Conservation (phyloP, 2,329 filamentous ascomycete genomes). For the Tolypocladium nubicola region DNA sequence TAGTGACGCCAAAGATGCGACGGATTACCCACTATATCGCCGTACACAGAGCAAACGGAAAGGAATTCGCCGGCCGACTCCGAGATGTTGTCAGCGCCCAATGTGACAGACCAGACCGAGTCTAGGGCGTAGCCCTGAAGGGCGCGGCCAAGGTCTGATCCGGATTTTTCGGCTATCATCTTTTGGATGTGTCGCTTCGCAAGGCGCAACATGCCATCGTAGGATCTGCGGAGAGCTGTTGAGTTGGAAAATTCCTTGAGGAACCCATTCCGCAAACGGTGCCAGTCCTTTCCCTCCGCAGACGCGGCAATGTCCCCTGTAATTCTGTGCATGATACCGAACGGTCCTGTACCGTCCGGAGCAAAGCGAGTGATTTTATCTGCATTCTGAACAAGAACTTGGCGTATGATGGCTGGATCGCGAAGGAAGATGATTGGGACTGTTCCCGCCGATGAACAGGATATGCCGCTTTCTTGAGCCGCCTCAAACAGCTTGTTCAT, state of each 20-base stretch:
- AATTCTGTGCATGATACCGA: not conserved
- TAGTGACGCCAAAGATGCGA: slow-evolving; percentile 3
- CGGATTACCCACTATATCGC: slow-evolving; percentile 1
- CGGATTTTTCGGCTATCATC: not conserved
- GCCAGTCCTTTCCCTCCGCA: slow-evolving; percentile 2
- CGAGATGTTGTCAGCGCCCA: slow-evolving; percentile 1
- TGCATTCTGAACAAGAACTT: not conserved
- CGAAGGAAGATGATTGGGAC: slow-evolving; percentile 2
- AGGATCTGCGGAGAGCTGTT: not conserved
- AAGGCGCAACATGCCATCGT: not conserved
- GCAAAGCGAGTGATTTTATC: slow-evolving; percentile 1
- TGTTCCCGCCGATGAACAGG: not conserved
- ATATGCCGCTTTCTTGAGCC: not conserved
- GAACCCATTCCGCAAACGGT: slow-evolving; percentile 3
- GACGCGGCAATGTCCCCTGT: slow-evolving; percentile 1
- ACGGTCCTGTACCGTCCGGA: not conserved
- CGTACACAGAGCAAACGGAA: not conserved
- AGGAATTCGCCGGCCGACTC: not conserved
- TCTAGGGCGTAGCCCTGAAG: slow-evolving; percentile 3
- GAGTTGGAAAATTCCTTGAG: not conserved
- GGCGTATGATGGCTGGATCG: slow-evolving; percentile 2
- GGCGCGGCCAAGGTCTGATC: not conserved
- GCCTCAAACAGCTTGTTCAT: not conserved
- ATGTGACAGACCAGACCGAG: slow-evolving; percentile 1
- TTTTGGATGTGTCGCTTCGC: not conserved